These are phyloP conservation scores for Fusarium zealandicum DNA, from an alignment of 2,329 filamentous ascomycete species.

Conservation along the genomic window DNA sequence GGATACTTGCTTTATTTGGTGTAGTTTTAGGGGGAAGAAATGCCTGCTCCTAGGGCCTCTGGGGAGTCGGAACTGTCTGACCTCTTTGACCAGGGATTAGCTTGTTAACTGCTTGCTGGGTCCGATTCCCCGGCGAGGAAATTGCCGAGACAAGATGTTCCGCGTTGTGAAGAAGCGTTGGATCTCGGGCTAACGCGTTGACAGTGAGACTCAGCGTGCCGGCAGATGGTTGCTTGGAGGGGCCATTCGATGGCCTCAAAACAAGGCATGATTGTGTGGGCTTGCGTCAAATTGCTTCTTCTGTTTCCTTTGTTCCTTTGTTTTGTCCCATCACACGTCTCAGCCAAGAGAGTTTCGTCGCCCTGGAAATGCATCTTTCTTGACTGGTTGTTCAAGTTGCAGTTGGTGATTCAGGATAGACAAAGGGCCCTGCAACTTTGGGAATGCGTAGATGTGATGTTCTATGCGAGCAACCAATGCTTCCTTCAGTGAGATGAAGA, in stretches of 20 bases:
- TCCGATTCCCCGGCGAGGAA: conserved; percentile 13
- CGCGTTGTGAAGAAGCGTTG: not conserved
- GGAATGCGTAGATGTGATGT: not conserved
- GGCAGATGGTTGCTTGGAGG: not conserved
- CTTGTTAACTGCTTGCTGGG: conserved; percentile 7
- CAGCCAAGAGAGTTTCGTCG: conserved; percentile 15
- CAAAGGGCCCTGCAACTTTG: conserved; percentile 10
- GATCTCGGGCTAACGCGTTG: not conserved
- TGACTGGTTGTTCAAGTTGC: conserved; percentile 1
- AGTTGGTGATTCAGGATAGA: not conserved
- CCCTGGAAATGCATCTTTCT: not conserved
- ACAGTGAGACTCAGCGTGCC: conserved; percentile 10
- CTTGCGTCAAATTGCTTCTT: not conserved
- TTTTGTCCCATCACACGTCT: conserved; percentile 10
- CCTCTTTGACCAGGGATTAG: conserved; percentile 1
- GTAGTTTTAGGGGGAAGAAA: not conserved
- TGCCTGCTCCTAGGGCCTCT: not conserved
- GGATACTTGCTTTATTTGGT: conserved; percentile 17
- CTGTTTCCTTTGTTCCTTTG: conserved; percentile 14
- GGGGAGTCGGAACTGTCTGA: conserved; percentile 24
- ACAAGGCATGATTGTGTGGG: conserved; percentile 5
- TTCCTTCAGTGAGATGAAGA: not conserved
- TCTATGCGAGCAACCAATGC: not conserved
- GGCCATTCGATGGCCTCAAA: not conserved
- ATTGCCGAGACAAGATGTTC: conserved; percentile 22